phyloP scores from a whole-genome alignment of 2,329 filamentous ascomycete genomes.

The Coniochaeta ligniaria region DNA sequence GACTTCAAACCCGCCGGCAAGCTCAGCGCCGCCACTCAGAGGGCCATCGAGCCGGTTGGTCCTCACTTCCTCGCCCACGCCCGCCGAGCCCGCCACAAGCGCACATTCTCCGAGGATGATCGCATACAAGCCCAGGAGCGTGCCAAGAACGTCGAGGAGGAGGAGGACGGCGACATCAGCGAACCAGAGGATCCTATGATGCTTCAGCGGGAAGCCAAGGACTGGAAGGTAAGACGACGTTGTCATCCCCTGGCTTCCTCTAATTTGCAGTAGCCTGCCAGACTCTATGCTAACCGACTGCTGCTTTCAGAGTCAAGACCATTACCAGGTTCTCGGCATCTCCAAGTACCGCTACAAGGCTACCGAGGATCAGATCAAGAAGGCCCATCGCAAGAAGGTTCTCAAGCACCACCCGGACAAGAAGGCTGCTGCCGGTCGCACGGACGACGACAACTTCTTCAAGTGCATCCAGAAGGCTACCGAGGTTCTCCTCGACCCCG shows the following conservation, averaged over 20 bases:
- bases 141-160: constrained; percentile 91
- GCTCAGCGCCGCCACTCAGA: constrained; percentile 70
- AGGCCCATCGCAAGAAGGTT: constrained; percentile 98
- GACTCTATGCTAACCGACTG: no score
- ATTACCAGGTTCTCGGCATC: constrained; percentile 93
- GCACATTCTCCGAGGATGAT: constrained; percentile 98
- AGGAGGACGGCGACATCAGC: constrained; percentile 81
- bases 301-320: constrained; percentile 69
- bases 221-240: constrained; percentile 75
- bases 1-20: constrained; percentile 81
- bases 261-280: background rate
- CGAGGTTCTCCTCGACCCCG: constrained; percentile 85
- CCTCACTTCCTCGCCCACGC: constrained; percentile 97
- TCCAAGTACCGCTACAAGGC: constrained; percentile 89
- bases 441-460: constrained; percentile 97
- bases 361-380: constrained; percentile 97
- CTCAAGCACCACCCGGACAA: constrained; percentile 98
- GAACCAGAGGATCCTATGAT: constrained; percentile 91
- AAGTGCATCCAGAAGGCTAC: constrained; percentile 99
- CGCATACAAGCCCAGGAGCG: constrained; percentile 92
- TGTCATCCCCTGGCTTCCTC: background rate
- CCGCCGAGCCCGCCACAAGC: constrained; percentile 89
- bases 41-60: constrained; percentile 91
- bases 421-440: constrained; percentile 82
- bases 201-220: constrained; percentile 89